Conservation (phyloP, 2,329 filamentous ascomycete genomes). For the Beauveria australis region DNA sequence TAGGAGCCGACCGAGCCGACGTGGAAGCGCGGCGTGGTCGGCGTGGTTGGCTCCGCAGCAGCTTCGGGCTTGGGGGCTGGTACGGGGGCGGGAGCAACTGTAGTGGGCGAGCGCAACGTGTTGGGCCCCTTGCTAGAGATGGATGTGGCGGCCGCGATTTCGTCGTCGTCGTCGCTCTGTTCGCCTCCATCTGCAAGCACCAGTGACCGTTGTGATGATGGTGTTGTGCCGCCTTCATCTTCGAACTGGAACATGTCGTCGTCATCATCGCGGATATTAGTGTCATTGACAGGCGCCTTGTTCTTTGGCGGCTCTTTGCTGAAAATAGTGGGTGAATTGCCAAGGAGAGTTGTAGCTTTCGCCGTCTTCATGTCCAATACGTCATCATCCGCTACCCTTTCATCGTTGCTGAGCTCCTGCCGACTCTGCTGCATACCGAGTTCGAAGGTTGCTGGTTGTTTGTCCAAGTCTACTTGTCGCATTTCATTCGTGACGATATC, state of each 20-base stretch:
- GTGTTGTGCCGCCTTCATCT: conserved; percentile 23
- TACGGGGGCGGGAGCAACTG: conserved; percentile 38
- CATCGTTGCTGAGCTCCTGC: conserved; percentile 14
- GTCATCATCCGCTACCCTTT: conserved; percentile 18
- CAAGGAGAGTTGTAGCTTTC: conserved; percentile 21
- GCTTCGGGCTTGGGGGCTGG: conserved; percentile 25
- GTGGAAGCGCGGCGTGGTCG: conserved; percentile 26
- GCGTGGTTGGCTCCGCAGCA: conserved; percentile 22
- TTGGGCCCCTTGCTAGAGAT: conserved; percentile 4
- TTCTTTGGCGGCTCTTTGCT: conserved; percentile 15
- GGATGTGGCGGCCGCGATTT: conserved; percentile 16
- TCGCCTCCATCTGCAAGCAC: conserved; percentile 7
- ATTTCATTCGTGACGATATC: conserved; percentile 18
- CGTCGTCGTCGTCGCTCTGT: conserved; percentile 26
- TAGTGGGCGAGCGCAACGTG: conserved; percentile 21
- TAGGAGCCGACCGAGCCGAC: conserved; percentile 44
- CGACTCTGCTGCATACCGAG: conserved; percentile 7
- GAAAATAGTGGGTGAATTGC: conserved; percentile 15
- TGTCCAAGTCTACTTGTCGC: conserved; percentile 11
- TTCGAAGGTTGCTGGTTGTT: neutral
- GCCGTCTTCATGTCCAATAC: conserved; percentile 23
- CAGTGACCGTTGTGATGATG: conserved; percentile 17
- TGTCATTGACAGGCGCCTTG: conserved; percentile 3
- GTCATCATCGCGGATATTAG: conserved; percentile 25
- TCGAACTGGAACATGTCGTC: conserved; percentile 42